Percentiles rank a stretch among this genome's conserved stretches.
Conservation (phyloP, 2,329 filamentous ascomycete species). For the Penicillium expansum region DNA sequence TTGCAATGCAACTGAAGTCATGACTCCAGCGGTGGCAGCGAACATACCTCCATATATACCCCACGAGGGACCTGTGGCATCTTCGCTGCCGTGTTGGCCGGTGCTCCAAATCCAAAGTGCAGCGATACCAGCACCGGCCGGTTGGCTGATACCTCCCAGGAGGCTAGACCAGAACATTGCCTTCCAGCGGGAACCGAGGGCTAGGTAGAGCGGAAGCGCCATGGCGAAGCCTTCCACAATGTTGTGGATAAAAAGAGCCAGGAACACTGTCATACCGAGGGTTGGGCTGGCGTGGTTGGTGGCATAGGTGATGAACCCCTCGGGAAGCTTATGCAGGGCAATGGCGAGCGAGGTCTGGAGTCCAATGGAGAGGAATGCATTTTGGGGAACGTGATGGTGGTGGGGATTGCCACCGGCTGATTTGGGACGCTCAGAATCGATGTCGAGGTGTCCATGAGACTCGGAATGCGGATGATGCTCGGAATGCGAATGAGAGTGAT, state of each 20-base stretch:
- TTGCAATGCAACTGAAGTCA: conserved; percentile 89
- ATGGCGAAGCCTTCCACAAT: conserved; percentile 96
- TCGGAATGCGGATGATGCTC: neutral
- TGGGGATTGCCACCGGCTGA: conserved; percentile 51
- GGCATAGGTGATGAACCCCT: conserved; percentile 83
- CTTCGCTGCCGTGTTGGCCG: conserved; percentile 44
- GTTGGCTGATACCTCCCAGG: conserved; percentile 83
- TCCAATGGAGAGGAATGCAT: conserved; percentile 91
- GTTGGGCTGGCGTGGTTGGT: conserved; percentile 93
- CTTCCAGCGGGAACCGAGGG: conserved; percentile 72
- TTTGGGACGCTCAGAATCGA: conserved; percentile 9
- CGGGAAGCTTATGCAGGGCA: conserved; percentile 91
- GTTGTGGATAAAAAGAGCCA: conserved; percentile 96
- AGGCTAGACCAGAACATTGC: conserved; percentile 83
- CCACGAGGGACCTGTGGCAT: conserved; percentile 47
- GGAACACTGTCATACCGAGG: conserved; percentile 86
- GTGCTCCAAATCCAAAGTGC: conserved; percentile 81
- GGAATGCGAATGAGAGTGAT: neutral
- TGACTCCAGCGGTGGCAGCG: conserved; percentile 85
- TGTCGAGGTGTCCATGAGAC: conserved; percentile 9
- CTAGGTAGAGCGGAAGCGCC: conserved; percentile 88
- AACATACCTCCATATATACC: conserved; percentile 66
- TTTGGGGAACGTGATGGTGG: conserved; percentile 92
- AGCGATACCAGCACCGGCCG: conserved; percentile 78
- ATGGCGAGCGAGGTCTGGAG: conserved; percentile 94